A percentile compares a stretch with the other conserved stretches of the same genome.
These are phyloP conservation scores for Actinomortierella wolfii DNA, from an alignment of 371 early-diverging fungal species.

Conservation along the genomic window DNA sequence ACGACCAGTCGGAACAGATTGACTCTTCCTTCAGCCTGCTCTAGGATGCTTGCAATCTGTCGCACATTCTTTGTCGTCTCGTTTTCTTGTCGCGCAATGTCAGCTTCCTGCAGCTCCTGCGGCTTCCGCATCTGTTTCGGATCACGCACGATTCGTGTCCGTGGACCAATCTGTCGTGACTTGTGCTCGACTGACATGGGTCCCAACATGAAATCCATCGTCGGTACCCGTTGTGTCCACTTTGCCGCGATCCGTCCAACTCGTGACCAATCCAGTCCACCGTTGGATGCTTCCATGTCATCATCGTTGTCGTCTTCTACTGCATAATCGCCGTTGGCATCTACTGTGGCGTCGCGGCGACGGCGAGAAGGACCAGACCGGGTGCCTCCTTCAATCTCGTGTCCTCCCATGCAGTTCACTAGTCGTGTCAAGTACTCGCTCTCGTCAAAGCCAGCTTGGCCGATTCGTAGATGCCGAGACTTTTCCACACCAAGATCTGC, in stretches of 20 bases:
- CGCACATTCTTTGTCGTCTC: constrained; percentile 87
- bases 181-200: constrained; percentile 70
- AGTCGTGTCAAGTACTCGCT: constrained; percentile 74
- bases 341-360: no score
- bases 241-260: constrained; percentile 63
- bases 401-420: constrained; percentile 56
- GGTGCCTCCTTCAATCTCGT: constrained; percentile 43
- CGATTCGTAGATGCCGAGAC: constrained; percentile 74
- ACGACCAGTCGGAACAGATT: constrained; percentile 86
- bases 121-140: constrained; percentile 38
- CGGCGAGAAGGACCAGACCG: no score
- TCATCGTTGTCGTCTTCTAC: constrained; percentile 13
- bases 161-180: constrained; percentile 48
- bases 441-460: constrained; percentile 68
- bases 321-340: neutral
- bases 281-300: constrained; percentile 9
- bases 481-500: constrained; percentile 81
- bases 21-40: constrained; percentile 56
- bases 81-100: constrained; percentile 82
- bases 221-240: constrained; percentile 59
- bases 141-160: constrained; percentile 25
- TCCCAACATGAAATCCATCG: constrained; percentile 81
- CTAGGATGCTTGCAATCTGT: constrained; percentile 63
- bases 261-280: constrained; percentile 62
- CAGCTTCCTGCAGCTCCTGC: constrained; percentile 68